phyloP scores from a whole-genome alignment of 2,329 filamentous ascomycete species.

The Pseudocercospora macadamiae region DNA sequence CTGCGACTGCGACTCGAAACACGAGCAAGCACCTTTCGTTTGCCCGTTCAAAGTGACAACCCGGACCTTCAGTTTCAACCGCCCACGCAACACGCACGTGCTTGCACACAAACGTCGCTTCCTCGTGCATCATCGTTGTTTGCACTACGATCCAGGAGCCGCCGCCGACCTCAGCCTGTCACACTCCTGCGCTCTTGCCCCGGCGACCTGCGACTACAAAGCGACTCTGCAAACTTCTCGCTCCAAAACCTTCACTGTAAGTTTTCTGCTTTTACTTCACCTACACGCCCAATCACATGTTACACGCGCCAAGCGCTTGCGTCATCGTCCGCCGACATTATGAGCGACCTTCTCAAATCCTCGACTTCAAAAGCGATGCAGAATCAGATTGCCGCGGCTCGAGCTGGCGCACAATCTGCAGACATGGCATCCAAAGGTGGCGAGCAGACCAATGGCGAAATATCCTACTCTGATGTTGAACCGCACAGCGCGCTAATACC shows the following conservation, averaged over 20 bases:
- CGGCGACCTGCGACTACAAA: neutral
- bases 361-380: slow-evolving; percentile 9
- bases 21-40: neutral
- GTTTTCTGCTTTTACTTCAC: slow-evolving; percentile 5
- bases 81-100: slow-evolving; percentile 4
- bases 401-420: neutral
- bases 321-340: neutral
- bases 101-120: slow-evolving; percentile 1
- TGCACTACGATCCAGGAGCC: slow-evolving; percentile 8
- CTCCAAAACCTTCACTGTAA: slow-evolving; percentile 4
- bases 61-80: too few relatives aligned
- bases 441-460: neutral
- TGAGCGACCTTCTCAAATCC: neutral
- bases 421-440: slow-evolving; percentile 10
- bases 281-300: slow-evolving; percentile 8
- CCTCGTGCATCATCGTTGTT: slow-evolving; percentile 8
- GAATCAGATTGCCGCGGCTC: slow-evolving; percentile 1
- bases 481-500: slow-evolving; percentile 10
- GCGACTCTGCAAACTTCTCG: neutral
- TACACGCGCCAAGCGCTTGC: slow-evolving; percentile 10
- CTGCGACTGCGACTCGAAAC: slow-evolving; percentile 4
- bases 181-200: slow-evolving; percentile 6
- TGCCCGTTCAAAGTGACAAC: neutral
- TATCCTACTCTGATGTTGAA: neutral
- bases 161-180: slow-evolving; percentile 12